phyloP scores from a whole-genome alignment of 192 early-diverging fungal genomes.

The Mycoemilia scoparia region DNA sequence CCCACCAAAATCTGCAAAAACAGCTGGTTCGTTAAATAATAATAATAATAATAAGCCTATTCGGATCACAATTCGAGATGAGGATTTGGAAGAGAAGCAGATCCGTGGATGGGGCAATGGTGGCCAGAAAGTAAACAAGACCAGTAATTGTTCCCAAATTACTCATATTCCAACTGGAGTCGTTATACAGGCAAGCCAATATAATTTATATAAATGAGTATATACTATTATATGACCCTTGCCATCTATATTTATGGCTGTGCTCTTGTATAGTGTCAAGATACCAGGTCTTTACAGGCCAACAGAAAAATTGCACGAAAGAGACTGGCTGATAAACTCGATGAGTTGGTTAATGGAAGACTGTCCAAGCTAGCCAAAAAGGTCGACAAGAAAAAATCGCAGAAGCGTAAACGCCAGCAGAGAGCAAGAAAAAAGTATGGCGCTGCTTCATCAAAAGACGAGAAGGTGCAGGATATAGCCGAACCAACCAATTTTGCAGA shows the following conservation, averaged over 20 bases:
- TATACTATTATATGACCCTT: background rate
- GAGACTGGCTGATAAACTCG: conserved; percentile 42
- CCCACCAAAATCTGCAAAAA: too few species aligned
- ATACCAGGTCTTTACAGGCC: conserved; percentile 48
- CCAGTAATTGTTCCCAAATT: conserved; percentile 52
- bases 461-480: background rate
- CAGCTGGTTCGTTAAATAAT: too few species aligned
- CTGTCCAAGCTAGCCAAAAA: conserved; percentile 40
- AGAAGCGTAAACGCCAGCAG: conserved; percentile 32
- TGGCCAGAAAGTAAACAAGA: conserved; percentile 67
- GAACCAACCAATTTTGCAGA: background rate
- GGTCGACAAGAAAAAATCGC: conserved; percentile 37
- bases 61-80: too few species aligned
- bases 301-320: conserved; percentile 55
- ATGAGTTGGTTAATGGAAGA: conserved; percentile 43
- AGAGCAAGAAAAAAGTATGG: conserved; percentile 40
- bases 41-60: too few species aligned
- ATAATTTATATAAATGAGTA: background rate
- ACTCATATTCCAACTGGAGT: conserved; percentile 53
- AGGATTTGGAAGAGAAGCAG: conserved; percentile 55
- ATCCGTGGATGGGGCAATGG: conserved; percentile 62
- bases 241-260: conserved; percentile 1
- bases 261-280: conserved; percentile 41
- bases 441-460: background rate
- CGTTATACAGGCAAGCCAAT: conserved; percentile 30